Conservation (phyloP, 352 stramenopile genomes). For the Globisporangium alternatum region DNA sequence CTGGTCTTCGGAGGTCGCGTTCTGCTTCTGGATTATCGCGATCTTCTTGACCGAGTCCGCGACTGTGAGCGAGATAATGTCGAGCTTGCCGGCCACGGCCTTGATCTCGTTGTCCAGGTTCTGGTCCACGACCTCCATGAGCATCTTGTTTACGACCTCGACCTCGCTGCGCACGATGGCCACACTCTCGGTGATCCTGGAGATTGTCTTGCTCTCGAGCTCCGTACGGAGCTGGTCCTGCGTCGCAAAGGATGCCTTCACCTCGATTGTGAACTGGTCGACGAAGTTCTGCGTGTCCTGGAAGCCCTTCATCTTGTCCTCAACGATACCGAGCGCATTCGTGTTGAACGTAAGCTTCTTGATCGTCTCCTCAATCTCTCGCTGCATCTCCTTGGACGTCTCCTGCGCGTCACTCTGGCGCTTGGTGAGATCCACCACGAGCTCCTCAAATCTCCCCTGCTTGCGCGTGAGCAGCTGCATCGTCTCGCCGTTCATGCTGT, state of each 20-base stretch:
- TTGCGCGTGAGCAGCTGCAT: conserved; percentile 53
- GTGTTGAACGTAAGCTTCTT: conserved; percentile 46
- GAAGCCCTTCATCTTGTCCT: conserved; percentile 54
- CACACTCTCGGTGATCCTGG: conserved; percentile 58
- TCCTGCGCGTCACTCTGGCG: conserved; percentile 41
- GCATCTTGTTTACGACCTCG: conserved; percentile 37
- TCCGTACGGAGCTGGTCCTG: conserved; percentile 47
- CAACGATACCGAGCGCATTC: conserved; percentile 33
- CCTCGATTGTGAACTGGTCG: conserved; percentile 30
- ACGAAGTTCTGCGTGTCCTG: conserved; percentile 58
- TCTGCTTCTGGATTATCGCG: conserved; percentile 55
- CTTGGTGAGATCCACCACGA: conserved; percentile 53
- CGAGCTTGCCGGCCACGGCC: conserved; percentile 39
- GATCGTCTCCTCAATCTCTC: conserved; percentile 51
- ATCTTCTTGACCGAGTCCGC: conserved; percentile 62
- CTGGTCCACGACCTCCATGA: conserved; percentile 53
- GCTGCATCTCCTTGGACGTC: conserved; percentile 35
- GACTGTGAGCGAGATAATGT: conserved; percentile 49
- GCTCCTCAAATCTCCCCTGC: conserved; percentile 47
- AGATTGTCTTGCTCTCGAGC: conserved; percentile 44
- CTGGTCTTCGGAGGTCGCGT: conserved; percentile 44
- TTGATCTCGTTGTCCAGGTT: conserved; percentile 67
- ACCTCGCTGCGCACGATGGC: conserved; percentile 48
- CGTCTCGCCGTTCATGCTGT: conserved; percentile 68
- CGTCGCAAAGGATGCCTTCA: conserved; percentile 34